A percentile compares a stretch with the other conserved stretches of the same genome.
phyloP scores from a whole-genome alignment of 2,329 filamentous ascomycete genomes.

The Diaporthe citriasiana region DNA sequence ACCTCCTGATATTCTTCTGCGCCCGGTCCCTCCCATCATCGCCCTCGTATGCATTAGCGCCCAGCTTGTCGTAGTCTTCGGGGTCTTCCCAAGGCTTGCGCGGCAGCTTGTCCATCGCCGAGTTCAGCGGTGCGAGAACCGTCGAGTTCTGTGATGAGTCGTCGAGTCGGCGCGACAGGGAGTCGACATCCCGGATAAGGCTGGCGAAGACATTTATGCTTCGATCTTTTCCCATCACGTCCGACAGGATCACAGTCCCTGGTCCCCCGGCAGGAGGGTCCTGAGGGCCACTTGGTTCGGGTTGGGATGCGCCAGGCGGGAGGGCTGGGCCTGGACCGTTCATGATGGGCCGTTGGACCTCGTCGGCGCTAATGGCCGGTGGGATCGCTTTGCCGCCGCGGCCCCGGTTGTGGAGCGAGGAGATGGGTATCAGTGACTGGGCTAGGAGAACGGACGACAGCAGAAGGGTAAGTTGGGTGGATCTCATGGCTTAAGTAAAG shows the following conservation, averaged over 20 bases:
- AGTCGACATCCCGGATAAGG: slow-evolving; percentile 81
- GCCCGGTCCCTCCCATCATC: slow-evolving; percentile 82
- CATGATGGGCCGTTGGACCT: slow-evolving; percentile 52
- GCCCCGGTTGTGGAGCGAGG: slow-evolving; percentile 30
- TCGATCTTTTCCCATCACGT: slow-evolving; percentile 85
- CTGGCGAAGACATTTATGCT: slow-evolving; percentile 88
- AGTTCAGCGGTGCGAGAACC: slow-evolving; percentile 89
- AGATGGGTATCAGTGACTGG: slow-evolving; percentile 30
- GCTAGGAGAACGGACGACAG: slow-evolving; percentile 26
- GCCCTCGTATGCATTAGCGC: slow-evolving; percentile 81
- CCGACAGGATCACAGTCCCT: slow-evolving; percentile 78
- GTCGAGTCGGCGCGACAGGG: slow-evolving; percentile 78
- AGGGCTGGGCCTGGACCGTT: slow-evolving; percentile 48
- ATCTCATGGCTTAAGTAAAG: slow-evolving; percentile 12
- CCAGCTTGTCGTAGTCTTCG: slow-evolving; percentile 77
- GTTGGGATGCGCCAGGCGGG: slow-evolving; percentile 43
- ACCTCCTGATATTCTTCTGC: slow-evolving; percentile 79
- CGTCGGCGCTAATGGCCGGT: slow-evolving; percentile 45
- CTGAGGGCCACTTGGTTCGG: slow-evolving; percentile 40
- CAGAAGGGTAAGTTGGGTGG: slow-evolving; percentile 6
- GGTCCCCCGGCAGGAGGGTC: slow-evolving; percentile 51
- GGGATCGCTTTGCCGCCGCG: slow-evolving; percentile 41
- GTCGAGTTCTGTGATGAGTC: slow-evolving; percentile 79
- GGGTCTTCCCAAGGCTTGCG: slow-evolving; percentile 90
- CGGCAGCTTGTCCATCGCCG: slow-evolving; percentile 81